Evolutionary conservation across 495 filamentous ascomycete genomes (phyloP), one percentile per base, ranked within the genome.

Genomic region (Elasticomyces elasticus): DNA sequence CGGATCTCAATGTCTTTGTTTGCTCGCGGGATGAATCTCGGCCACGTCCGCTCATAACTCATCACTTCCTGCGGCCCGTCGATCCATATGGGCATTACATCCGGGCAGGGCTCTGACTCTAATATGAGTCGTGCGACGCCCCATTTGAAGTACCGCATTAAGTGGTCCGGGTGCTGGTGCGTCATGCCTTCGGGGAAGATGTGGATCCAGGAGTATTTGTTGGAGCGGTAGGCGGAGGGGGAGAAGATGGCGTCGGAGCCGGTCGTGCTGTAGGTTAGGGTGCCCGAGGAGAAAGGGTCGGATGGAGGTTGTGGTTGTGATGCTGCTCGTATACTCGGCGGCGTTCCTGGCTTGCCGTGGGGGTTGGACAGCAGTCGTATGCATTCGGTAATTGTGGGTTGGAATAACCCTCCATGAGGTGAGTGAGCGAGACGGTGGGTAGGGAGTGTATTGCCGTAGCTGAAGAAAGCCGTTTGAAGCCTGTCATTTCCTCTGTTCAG

Each of bases 61-160:
- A 95, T 95, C 58, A 91, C 69, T 30, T 83, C 64, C 51, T 96
- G 83, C 22, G 86, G 81, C 23, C 92, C 92, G 56, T 94, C 85
- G 49, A 96, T 80, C 76, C 90, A 98, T 67, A 98, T 87, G 7
- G 92, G 89, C n/a, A 98, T 73, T 0, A 98, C 72, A 50, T 87
- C 84, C 0, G 92, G 92, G 40, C 80, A 79, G 26, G 85, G 84
- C 24, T 87, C 85, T 44, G 83, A 72, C 66, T 98, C 92, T 10
- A 98, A 76, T 48, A 98, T 91, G 33, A 95, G 71, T 1, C 92
- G 79, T 4, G 90, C 84, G 6, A 96, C 72, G 5, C 92, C 92
- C 92, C 92, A 98, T 68, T 92, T 94, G 78, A 95, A 95, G 72
- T 98, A 98, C 11, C 91, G 85, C 79, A 96, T 84, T 31, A 81